Conservation (phyloP, 2,329 filamentous ascomycete genomes). For the Scopulariopsis brevicaulis region DNA sequence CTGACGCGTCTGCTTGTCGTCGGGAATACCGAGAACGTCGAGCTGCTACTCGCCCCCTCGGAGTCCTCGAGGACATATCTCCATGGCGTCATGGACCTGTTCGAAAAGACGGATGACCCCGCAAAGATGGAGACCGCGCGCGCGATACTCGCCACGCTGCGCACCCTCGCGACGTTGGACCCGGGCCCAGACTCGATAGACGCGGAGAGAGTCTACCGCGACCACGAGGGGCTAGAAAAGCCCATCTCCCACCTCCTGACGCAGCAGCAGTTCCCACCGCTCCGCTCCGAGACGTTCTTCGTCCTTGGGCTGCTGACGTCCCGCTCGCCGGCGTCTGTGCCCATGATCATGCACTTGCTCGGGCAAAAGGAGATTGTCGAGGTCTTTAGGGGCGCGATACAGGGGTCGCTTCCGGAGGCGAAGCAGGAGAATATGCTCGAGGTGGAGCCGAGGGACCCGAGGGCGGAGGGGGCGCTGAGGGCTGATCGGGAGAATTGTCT, state of each 20-base stretch:
- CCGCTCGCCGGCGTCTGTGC: conserved; percentile 35
- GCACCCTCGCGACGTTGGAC: conserved; percentile 25
- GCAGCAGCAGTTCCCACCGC: conserved; percentile 45
- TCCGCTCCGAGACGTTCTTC: conserved; percentile 52
- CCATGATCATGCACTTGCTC: conserved; percentile 30
- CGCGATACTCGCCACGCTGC: conserved; percentile 38
- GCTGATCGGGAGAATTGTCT: conserved; percentile 51
- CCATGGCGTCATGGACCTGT: conserved; percentile 12
- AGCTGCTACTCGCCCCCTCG: conserved; percentile 22
- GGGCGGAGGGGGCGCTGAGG: conserved; percentile 28
- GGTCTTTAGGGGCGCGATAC: conserved; percentile 35
- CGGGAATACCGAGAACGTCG: conserved; percentile 39
- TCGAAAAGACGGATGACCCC: conserved; percentile 22
- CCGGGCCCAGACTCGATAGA: not conserved
- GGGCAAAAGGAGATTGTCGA: conserved; percentile 27
- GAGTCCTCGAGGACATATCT: conserved; percentile 18
- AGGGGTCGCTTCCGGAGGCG: conserved; percentile 19
- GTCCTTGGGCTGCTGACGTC: conserved; percentile 50
- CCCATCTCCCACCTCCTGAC: conserved; percentile 40
- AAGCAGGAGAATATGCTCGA: conserved; percentile 4
- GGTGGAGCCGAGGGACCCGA: conserved; percentile 7
- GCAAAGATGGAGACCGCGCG: conserved; percentile 50
- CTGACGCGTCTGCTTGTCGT: conserved; percentile 44
- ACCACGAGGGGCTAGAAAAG: conserved; percentile 25
- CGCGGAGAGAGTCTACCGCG: conserved; percentile 28